Evolutionary conservation across 176 grass and related monocot species (phyloP), one percentile per base, ranked within the genome.

Genomic region (Guadua angustifolia): DNA sequence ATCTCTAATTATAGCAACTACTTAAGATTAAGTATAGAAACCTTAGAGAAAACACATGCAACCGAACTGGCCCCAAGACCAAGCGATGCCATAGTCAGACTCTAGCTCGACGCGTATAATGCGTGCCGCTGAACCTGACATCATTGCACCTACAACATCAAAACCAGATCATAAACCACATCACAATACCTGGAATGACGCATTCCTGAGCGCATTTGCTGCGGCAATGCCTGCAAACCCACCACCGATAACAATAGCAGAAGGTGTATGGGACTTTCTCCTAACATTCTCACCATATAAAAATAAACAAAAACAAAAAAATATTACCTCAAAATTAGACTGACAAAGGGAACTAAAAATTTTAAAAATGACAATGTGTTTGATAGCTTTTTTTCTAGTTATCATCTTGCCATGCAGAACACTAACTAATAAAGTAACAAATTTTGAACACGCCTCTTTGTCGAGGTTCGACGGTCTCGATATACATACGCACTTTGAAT

Each of bases 191-290:
- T 94, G 38, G 50, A 99, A 99, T 40, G 93, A 95, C 6, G 93
- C 91, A 86, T 95, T 98, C 71, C 89, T 90, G 7, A 99, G 91
- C 0, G 93, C 93, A 89, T 99, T 79, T 19, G 96, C 96, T 67
- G 96, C 93, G 85, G 93, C 93, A 81, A 99, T 86, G 62, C 96
- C 96, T 81, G 96, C 93, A 92, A 99, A 99, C 61, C 96, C 96
- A 94, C 85, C 78, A 72, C 96, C 96, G 14, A 99, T 99, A 83
- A 99, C 93, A 86, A 99, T 99, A 66, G 85, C 96, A 5, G 96
- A 92, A 53, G 93, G 93, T 59, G 83, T 92, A 66, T 80, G 77
- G 6, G 91, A 79, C 39, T 89, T 91, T 79, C 83, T 91, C 56
- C 77, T 88, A 71, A 83, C 76, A 88, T 92, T 93, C 59, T 80